These are phyloP conservation scores for Erucastrum elatum DNA, from an alignment of 345 rosid species.

Conservation along the genomic window DNA sequence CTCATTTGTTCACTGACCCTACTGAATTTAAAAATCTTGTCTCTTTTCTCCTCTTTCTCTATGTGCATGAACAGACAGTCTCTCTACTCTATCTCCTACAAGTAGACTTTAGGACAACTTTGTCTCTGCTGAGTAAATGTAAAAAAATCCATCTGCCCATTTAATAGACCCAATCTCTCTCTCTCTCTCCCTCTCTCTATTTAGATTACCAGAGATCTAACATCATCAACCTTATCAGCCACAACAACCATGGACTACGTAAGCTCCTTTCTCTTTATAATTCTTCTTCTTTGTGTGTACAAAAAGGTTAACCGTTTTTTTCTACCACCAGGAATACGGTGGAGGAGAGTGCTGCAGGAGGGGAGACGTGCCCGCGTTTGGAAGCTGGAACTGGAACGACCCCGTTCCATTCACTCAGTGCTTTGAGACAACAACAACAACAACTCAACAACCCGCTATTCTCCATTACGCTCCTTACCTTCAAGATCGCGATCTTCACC, in stretches of 20 bases:
- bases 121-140: background rate
- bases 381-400: conserved; percentile 96
- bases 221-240: conserved; percentile 2
- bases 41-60: background rate
- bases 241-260: conserved; percentile 35
- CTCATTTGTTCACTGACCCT: conserved; percentile 14
- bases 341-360: conserved; percentile 49
- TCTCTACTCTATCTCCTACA: conserved; percentile 17
- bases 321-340: conserved; percentile 28
- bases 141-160: conserved; percentile 6
- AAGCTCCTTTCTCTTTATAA: conserved; percentile 11
- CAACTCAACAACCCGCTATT: conserved; percentile 63
- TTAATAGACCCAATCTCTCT: background rate
- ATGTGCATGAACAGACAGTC: conserved; percentile 2
- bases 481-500: conserved; percentile 78
- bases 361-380: conserved; percentile 84
- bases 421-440: conserved; percentile 74
- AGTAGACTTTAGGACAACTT: conserved; percentile 28
- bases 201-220: conserved; percentile 6
- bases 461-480: conserved; percentile 56
- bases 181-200: background rate
- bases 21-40: conserved; percentile 3
- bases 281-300: background rate
- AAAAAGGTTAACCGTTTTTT: background rate
- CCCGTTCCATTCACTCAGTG: conserved; percentile 87